Percentiles rank a stretch among this genome's conserved stretches.
Conservation (phyloP, 306 rosid species). For the Cucumis hystrix region DNA sequence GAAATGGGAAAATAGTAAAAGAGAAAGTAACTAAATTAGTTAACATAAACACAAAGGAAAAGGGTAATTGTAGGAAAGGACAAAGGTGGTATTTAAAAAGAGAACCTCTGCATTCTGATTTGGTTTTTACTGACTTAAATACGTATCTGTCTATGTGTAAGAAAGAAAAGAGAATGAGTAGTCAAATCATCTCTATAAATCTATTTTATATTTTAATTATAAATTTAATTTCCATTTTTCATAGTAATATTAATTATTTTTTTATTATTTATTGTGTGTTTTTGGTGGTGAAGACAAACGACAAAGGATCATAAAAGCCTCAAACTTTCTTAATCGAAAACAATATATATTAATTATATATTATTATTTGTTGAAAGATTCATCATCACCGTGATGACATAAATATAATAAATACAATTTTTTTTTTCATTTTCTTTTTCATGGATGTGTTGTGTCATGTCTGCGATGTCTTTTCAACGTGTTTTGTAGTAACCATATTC, state of each 20-base stretch:
- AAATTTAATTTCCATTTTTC: background rate
- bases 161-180: conserved; percentile 53
- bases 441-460: background rate
- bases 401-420: background rate
- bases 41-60: conserved; percentile 34
- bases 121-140: conserved; percentile 65
- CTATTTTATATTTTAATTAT: no score
- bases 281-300: background rate
- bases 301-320: background rate
- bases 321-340: background rate
- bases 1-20: conserved; percentile 9
- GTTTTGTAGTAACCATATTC: background rate
- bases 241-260: background rate
- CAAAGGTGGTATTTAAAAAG: conserved; percentile 54
- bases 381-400: background rate
- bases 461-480: background rate
- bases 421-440: no score
- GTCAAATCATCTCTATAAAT: conserved; percentile 58
- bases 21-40: conserved; percentile 51
- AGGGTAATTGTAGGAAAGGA: conserved; percentile 53
- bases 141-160: conserved; percentile 57
- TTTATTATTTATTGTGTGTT: background rate
- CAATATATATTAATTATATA: background rate
- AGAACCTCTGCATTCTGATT: conserved; percentile 40
- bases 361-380: background rate